Conservation (phyloP, 768 basidiomycete genomes). For the Auriculariales sp. region DNA sequence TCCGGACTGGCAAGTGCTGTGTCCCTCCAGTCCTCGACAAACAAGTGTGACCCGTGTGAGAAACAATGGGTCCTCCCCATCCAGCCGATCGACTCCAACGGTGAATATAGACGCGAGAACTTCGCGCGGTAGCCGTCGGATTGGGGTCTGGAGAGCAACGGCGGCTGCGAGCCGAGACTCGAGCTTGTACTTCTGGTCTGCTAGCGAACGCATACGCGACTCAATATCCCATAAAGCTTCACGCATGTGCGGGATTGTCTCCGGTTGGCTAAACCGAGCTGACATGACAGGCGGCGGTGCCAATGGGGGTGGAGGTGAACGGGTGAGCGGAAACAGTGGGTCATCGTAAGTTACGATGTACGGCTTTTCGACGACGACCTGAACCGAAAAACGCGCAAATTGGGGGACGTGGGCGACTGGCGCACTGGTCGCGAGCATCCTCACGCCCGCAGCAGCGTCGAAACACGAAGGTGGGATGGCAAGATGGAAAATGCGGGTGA, state of each 20-base stretch:
- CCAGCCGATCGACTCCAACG: conserved; percentile 39
- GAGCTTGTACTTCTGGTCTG: conserved; percentile 50
- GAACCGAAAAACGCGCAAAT: no score
- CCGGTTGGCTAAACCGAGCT: conserved; percentile 12
- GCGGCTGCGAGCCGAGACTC: conserved; percentile 61
- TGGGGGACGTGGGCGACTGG: conserved; percentile 57
- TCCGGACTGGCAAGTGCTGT: conserved; percentile 56
- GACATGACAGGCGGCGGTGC: background rate
- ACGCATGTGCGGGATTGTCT: conserved; percentile 39
- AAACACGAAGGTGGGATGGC: no score
- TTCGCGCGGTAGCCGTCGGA: conserved; percentile 70
- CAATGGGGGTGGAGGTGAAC: no score
- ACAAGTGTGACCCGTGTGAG: conserved; percentile 70
- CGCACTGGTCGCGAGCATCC: conserved; percentile 32
- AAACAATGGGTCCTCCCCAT: conserved; percentile 58
- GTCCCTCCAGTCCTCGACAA: conserved; percentile 67
- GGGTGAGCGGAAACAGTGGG: conserved; percentile 14
- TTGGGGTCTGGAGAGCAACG: conserved; percentile 63
- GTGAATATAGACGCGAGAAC: conserved; percentile 65
- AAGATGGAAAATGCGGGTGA: no score
- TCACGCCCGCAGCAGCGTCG: conserved; percentile 19
- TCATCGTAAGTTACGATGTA: conserved; percentile 23
- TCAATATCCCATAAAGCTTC: conserved; percentile 60
- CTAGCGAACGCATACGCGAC: conserved; percentile 52
- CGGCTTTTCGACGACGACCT: no score